Evolutionary conservation across 1,284 basidiomycete genomes (phyloP).

Genomic region (Neolentinus lepideus): DNA sequence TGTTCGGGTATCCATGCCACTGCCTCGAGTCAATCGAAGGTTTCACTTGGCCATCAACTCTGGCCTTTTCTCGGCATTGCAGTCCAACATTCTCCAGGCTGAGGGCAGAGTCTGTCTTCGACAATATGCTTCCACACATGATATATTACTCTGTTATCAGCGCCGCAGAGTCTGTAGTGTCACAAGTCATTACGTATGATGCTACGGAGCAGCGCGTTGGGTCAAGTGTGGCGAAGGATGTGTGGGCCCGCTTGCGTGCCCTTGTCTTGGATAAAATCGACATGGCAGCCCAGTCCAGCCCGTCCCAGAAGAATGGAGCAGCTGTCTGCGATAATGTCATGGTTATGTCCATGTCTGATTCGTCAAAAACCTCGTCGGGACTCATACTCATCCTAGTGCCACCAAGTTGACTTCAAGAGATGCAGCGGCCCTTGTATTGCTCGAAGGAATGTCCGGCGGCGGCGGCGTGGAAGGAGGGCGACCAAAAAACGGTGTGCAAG

Average conservation of each 20-base stretch:
- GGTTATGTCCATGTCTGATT: conserved; percentile 11
- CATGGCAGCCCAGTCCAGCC: conserved; percentile 16
- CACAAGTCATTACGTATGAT: conserved; percentile 12
- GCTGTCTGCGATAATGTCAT: conserved; percentile 28
- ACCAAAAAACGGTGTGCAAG: conserved; percentile 30
- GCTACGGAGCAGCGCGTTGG: conserved; percentile 11
- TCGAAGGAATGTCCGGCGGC: conserved; percentile 29
- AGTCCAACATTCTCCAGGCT: conserved; percentile 20
- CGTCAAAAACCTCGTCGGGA: not conserved
- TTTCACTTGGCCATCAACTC: conserved; percentile 27
- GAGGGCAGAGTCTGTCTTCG: conserved; percentile 22
- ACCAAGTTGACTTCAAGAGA: conserved; percentile 27
- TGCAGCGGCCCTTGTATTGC: conserved; percentile 29
- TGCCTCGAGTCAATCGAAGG: conserved; percentile 30
- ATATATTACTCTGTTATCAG: conserved; percentile 29
- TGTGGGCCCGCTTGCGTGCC: conserved; percentile 21
- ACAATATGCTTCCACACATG: conserved; percentile 25
- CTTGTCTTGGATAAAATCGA: conserved; percentile 13
- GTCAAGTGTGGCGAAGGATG: conserved; percentile 16
- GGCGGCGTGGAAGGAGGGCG: conserved; percentile 29
- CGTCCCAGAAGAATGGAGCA: conserved; percentile 19
- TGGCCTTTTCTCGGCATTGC: conserved; percentile 24
- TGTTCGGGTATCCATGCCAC: conserved; percentile 26
- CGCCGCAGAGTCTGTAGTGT: conserved; percentile 19
- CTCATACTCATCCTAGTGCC: conserved; percentile 20